Evolutionary conservation across 1,139 yeast species (phyloP).

Genomic region (Geotrichum armillariae): DNA sequence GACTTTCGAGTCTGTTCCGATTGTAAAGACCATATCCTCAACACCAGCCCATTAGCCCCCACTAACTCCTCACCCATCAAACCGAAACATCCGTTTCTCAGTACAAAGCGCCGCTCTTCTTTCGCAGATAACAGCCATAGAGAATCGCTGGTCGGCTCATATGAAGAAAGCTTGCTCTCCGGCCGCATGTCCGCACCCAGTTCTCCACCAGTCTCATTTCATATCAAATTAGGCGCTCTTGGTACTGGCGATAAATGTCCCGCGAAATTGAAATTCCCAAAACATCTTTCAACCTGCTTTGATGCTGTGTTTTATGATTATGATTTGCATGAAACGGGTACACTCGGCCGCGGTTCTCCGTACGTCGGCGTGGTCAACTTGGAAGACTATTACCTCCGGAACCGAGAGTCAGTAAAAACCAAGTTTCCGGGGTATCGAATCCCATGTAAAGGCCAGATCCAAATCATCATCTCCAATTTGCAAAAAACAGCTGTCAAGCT

Average conservation of each 20-base stretch:
- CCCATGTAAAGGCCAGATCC: slow-evolving; percentile 45
- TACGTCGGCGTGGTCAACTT: slow-evolving; percentile 45
- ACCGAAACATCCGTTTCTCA: too few relatives aligned
- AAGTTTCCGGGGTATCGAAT: slow-evolving; percentile 44
- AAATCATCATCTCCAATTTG: slow-evolving; percentile 44
- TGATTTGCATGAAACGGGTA: slow-evolving; percentile 28
- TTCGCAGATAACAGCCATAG: slow-evolving; percentile 8
- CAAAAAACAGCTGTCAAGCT: slow-evolving; percentile 43
- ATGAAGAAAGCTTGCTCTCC: slow-evolving; percentile 39
- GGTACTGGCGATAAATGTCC: slow-evolving; percentile 28
- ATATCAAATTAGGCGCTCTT: slow-evolving; percentile 36
- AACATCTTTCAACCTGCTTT: slow-evolving; percentile 36
- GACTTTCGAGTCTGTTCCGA: slow-evolving; percentile 1
- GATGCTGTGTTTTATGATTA: slow-evolving; percentile 42
- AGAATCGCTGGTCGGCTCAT: slow-evolving; percentile 38
- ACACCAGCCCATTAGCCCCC: slow-evolving; percentile 6
- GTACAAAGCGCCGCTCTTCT: background rate
- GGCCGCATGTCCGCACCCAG: slow-evolving; percentile 39
- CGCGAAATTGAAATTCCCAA: slow-evolving; percentile 31
- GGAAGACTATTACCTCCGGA: slow-evolving; percentile 36
- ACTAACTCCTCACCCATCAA: background rate
- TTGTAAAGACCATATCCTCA: background rate
- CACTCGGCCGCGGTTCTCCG: slow-evolving; percentile 38
- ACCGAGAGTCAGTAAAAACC: slow-evolving; percentile 27
- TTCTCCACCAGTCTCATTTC: slow-evolving; percentile 37